Conservation (phyloP, 192 early-diverging fungal species). For the Backusella tarrabulga region DNA sequence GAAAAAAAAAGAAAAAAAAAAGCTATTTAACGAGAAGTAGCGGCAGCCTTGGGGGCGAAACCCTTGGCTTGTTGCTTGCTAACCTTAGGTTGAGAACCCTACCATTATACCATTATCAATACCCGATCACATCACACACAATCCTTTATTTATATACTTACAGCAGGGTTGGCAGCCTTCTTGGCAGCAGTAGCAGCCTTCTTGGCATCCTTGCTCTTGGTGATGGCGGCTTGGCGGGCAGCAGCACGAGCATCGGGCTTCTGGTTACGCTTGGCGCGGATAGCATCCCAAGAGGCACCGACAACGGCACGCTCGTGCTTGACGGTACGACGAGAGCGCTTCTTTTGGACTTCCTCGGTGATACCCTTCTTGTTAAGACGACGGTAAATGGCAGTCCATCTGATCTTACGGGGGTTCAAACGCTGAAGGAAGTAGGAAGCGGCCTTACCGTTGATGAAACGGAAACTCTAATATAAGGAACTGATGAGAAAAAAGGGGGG, state of each 20-base stretch:
- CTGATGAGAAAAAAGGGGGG: not conserved
- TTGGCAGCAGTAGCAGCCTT: slow-evolving; percentile 83
- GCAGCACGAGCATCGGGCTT: slow-evolving; percentile 93
- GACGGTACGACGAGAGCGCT: no score
- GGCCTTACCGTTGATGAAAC: slow-evolving; percentile 95
- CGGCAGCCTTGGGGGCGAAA: slow-evolving; percentile 70
- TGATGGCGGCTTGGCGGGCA: slow-evolving; percentile 78
- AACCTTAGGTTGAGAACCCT: slow-evolving; percentile 48
- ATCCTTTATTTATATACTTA: not conserved
- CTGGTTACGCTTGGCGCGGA: slow-evolving; percentile 95
- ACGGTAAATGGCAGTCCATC: slow-evolving; percentile 97
- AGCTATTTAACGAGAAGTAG: slow-evolving; percentile 76
- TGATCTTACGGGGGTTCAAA: slow-evolving; percentile 96
- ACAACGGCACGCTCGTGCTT: no score
- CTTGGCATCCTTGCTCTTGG: slow-evolving; percentile 90
- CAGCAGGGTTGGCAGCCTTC: slow-evolving; percentile 50
- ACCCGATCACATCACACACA: not conserved
- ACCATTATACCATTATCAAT: not conserved
- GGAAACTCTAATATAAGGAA: slow-evolving; percentile 72
- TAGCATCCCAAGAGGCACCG: slow-evolving; percentile 91
- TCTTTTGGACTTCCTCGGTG: slow-evolving; percentile 89
- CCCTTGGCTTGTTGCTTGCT: slow-evolving; percentile 84
- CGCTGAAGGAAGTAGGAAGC: slow-evolving; percentile 97
- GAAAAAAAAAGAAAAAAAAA: not conserved
- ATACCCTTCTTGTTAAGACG: slow-evolving; percentile 99